Percentiles rank a stretch among this genome's conserved stretches.
phyloP scores from a whole-genome alignment of 345 rosid species.

The Murraya koenigii region DNA sequence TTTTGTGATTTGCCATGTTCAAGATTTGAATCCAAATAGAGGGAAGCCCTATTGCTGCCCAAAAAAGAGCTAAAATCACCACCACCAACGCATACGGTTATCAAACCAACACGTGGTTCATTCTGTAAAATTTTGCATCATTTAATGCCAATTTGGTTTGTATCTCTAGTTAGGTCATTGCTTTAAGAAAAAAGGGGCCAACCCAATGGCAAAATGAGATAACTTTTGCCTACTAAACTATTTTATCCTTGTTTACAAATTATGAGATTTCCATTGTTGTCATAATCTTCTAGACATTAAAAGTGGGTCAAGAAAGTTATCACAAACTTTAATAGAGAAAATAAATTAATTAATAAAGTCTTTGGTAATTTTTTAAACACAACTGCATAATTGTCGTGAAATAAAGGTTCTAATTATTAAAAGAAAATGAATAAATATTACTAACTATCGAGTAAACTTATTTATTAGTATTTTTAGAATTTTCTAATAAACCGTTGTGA shows the following conservation, averaged over 20 bases:
- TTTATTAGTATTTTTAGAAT: too few species aligned
- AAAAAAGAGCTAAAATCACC: background rate
- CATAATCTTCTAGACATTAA: conserved; percentile 11
- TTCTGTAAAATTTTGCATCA: too few species aligned
- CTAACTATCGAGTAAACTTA: too few species aligned
- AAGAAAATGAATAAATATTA: too few species aligned
- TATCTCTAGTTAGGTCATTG: background rate
- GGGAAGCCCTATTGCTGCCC: background rate
- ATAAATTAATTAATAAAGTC: too few species aligned
- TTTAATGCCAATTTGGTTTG: background rate
- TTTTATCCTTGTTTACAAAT: background rate
- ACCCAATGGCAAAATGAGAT: background rate
- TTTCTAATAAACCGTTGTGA: too few species aligned
- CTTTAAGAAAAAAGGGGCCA: background rate
- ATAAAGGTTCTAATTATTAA: too few species aligned
- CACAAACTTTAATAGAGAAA: background rate
- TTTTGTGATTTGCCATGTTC: background rate
- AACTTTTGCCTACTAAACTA: background rate
- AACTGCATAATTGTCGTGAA: too few species aligned
- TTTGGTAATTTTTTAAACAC: too few species aligned
- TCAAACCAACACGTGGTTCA: too few species aligned
- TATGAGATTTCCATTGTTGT: background rate
- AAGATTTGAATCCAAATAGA: background rate
- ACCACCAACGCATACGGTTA: background rate
- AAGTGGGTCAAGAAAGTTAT: background rate